phyloP scores from a whole-genome alignment of 495 filamentous ascomycete species.

The Chaetomium cochliodes region DNA sequence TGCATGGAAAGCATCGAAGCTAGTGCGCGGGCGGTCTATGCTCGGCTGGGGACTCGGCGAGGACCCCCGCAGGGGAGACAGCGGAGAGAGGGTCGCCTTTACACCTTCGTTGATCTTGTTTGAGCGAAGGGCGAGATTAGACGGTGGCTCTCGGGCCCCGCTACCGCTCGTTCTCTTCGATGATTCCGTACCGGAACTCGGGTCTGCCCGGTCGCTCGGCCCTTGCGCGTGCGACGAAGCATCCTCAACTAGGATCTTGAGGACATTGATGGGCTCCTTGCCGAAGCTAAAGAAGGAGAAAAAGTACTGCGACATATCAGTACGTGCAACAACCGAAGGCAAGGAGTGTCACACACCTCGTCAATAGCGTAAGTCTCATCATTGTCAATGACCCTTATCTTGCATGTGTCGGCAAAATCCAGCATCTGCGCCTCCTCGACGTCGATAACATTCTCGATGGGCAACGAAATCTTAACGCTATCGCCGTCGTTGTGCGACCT shows the following conservation, averaged over 20 bases:
- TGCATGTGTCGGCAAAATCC: slow-evolving; percentile 91
- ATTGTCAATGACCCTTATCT: slow-evolving; percentile 86
- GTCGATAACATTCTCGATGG: slow-evolving; percentile 84
- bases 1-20: slow-evolving; percentile 44
- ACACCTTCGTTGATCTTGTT: slow-evolving; percentile 60
- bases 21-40: slow-evolving; percentile 42
- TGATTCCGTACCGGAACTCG: slow-evolving; percentile 17
- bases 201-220: slow-evolving; percentile 20
- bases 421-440: slow-evolving; percentile 89
- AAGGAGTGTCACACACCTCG: slow-evolving; percentile 59
- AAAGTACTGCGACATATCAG: slow-evolving; percentile 68
- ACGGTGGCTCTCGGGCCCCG: slow-evolving; percentile 17
- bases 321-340: slow-evolving; percentile 22
- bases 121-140: slow-evolving; percentile 33
- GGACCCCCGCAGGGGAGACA: slow-evolving; percentile 41
- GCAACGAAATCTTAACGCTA: slow-evolving; percentile 92
- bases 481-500: slow-evolving; percentile 94
- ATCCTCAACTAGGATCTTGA: slow-evolving; percentile 72
- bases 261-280: slow-evolving; percentile 76
- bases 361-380: slow-evolving; percentile 93
- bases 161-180: slow-evolving; percentile 28
- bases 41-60: slow-evolving; percentile 47
- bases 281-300: slow-evolving; percentile 92
- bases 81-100: slow-evolving; percentile 60
- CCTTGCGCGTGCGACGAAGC: slow-evolving; percentile 50